A percentile compares a stretch with the other conserved stretches of the same genome.
phyloP scores from a whole-genome alignment of 768 basidiomycete species.

The Cyathus striatus region DNA sequence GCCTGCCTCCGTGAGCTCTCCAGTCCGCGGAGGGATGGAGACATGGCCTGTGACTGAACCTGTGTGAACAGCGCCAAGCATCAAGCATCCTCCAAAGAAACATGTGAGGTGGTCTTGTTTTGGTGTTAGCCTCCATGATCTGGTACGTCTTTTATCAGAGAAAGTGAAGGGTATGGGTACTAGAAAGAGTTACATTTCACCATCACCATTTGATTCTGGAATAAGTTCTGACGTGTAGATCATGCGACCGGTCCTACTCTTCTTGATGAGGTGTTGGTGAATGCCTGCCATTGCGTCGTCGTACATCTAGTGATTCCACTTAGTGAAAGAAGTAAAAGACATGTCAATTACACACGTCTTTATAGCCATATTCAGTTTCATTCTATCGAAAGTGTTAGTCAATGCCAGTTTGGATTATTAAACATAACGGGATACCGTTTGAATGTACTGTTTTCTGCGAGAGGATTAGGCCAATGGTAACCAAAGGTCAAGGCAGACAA shows the following conservation, averaged over 20 bases:
- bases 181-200: constrained; percentile 26
- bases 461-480: not conserved
- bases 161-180: not conserved
- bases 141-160: no score
- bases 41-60: constrained; percentile 49
- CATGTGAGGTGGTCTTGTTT: constrained; percentile 97
- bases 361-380: constrained; percentile 71
- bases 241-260: constrained; percentile 52
- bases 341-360: constrained; percentile 42
- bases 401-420: not conserved
- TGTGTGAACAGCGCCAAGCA: constrained; percentile 78
- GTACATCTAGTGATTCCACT: constrained; percentile 63
- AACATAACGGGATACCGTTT: constrained; percentile 48
- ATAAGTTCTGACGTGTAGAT: constrained; percentile 81
- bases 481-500: no score
- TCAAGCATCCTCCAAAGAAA: constrained; percentile 88
- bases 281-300: constrained; percentile 81
- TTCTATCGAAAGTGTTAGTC: constrained; percentile 35
- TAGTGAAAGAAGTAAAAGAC: not conserved
- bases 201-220: constrained; percentile 42
- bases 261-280: constrained; percentile 66
- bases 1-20: constrained; percentile 56
- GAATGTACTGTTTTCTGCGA: constrained; percentile 69
- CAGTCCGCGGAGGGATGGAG: constrained; percentile 62
- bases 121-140: constrained; percentile 69